Evolutionary conservation across 345 rosid genomes (phyloP), one percentile per base, ranked within the genome.

Genomic region (Dimocarpus longan): DNA sequence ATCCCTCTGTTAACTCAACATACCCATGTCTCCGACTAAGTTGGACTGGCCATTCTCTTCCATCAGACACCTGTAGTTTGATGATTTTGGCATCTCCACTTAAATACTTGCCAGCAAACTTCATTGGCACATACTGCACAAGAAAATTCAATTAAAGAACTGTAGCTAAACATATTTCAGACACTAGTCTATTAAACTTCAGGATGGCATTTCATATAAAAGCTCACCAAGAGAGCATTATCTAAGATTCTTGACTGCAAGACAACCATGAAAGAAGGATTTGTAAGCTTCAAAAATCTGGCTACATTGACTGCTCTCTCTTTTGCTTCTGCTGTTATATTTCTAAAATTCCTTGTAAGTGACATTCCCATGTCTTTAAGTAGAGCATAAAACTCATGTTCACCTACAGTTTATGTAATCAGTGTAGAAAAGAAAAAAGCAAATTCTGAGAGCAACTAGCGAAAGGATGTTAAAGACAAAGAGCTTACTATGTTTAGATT

Each of bases 191-290:
- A 19, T 28, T 6, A 73, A 57, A 21, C 6, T 16, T 24, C 19
- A 44, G 1, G 15, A 70, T 28, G 11, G 56, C 32, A 46, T 16
- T 71, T 19, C 18, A 21, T 12, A 21, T 39, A 40, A 13, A 6
- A 39, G 50, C 76, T 56, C 10, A 59, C 67, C 76, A 59, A 1
- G 10, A 3, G 12, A 56, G 79, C 66, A 5, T 70, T 76, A 22
- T 65, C 44, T 8, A 77, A 68, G 76, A 76, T 76, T 66, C 76
- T 73, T 68, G 85, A 70, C 10, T 79, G 70, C 71, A 89, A 43
- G 54, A 80, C 73, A 43, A 78, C 76, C 82, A 80, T 72, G 84
- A 84, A 87, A 46, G 79, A 81, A 37, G 90, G 90, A 74, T 80
- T 84, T 26, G 40, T 50, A 10, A 85, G 89, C 79, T 81, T 80